These are phyloP conservation scores for Pterocarpus macrocarpus DNA, from an alignment of 306 rosid species.

Conservation along the genomic window DNA sequence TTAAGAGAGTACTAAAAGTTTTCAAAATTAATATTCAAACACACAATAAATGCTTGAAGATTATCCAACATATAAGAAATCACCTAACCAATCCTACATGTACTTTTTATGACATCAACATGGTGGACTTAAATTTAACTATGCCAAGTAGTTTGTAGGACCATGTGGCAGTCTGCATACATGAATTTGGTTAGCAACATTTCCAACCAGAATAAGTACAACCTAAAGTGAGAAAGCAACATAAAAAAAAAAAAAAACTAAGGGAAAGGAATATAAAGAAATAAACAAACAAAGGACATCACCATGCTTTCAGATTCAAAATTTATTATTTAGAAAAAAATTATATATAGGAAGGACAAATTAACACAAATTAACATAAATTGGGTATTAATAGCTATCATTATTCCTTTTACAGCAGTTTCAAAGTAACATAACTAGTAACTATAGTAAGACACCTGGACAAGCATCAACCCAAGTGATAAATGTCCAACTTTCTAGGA, in stretches of 20 bases:
- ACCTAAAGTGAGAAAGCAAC: slow-evolving; percentile 5
- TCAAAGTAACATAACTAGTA: too few species aligned
- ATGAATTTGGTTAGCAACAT: slow-evolving; percentile 15
- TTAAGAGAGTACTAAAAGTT: background rate
- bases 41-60: slow-evolving; percentile 20
- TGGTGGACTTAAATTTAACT: background rate
- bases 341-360: too few species aligned
- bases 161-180: background rate
- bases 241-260: slow-evolving; percentile 3
- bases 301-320: too few species aligned
- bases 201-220: slow-evolving; percentile 12
- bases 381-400: too few species aligned
- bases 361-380: too few species aligned
- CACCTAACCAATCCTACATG: background rate
- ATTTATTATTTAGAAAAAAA: too few species aligned
- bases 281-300: too few species aligned
- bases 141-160: background rate
- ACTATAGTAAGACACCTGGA: too few species aligned
- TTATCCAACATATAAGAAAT: slow-evolving; percentile 30
- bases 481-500: too few species aligned
- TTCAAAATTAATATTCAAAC: background rate
- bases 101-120: slow-evolving; percentile 12
- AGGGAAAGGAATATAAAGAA: background rate
- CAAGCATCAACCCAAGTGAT: too few species aligned
- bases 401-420: too few species aligned